These are phyloP conservation scores for Globisporangium iwayamae DNA, from an alignment of 352 stramenopile genomes.

Conservation along the genomic window DNA sequence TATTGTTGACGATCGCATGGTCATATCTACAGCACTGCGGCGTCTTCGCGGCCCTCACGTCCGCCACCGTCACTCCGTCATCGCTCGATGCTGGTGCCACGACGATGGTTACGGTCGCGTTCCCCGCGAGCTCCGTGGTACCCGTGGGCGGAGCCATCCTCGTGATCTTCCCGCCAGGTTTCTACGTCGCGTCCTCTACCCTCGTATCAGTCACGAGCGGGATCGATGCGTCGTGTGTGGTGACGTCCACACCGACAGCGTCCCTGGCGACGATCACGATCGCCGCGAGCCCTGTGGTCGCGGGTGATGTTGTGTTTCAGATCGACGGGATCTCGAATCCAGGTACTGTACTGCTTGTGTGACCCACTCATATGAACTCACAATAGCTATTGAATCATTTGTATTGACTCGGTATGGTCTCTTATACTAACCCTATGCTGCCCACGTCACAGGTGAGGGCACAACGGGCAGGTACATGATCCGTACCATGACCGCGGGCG, in stretches of 20 bases:
- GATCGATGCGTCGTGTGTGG: constrained; percentile 24
- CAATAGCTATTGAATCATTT: not conserved
- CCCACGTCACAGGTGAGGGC: constrained; percentile 27
- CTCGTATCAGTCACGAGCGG: constrained; percentile 20
- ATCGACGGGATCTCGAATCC: constrained; percentile 56
- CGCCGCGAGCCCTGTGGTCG: constrained; percentile 11
- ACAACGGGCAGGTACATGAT: constrained; percentile 40
- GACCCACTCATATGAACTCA: not conserved
- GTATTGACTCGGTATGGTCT: not conserved
- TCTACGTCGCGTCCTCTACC: constrained; percentile 31
- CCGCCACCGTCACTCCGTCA: constrained; percentile 25
- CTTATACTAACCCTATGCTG: too few species aligned
- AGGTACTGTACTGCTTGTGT: constrained; percentile 20
- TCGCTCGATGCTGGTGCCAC: constrained; percentile 30
- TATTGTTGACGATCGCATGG: not conserved
- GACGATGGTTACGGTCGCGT: constrained; percentile 26
- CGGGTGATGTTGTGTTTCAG: constrained; percentile 38
- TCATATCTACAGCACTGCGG: not conserved
- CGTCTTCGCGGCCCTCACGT: constrained; percentile 22
- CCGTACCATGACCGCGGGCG: constrained; percentile 24
- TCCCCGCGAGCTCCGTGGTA: constrained; percentile 30
- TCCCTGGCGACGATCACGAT: constrained; percentile 38
- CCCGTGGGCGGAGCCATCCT: constrained; percentile 23
- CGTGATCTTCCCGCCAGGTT: constrained; percentile 48
- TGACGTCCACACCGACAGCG: constrained; percentile 23